Evolutionary conservation across 441 rosid species (phyloP).

Genomic region (Metrosideros polymorpha): DNA sequence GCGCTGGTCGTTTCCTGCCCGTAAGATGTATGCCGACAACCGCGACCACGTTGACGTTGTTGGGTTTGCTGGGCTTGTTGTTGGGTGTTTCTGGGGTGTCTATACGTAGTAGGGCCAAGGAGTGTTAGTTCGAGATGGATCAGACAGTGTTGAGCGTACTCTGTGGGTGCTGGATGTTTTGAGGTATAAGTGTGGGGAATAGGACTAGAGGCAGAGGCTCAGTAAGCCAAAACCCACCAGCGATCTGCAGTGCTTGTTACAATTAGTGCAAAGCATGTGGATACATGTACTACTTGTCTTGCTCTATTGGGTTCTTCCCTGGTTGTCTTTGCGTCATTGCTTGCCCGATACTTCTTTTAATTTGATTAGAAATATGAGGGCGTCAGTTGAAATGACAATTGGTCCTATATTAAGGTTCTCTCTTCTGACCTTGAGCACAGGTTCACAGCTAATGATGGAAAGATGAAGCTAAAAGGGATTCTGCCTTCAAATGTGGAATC

Average conservation of each 20-base stretch:
- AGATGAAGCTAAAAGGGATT: slow-evolving; percentile 47
- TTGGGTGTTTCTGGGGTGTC: too few relatives aligned
- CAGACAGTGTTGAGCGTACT: too few relatives aligned
- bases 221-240: not conserved
- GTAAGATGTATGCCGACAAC: too few relatives aligned
- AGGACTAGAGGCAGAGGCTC: not conserved
- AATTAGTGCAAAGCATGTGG: not conserved
- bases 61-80: too few relatives aligned
- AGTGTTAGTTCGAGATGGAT: too few relatives aligned
- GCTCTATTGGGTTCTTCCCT: not conserved
- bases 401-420: not conserved
- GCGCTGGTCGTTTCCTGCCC: too few relatives aligned
- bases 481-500: slow-evolving; percentile 50
- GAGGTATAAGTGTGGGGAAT: fast-evolving
- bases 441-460: slow-evolving; percentile 77
- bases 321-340: not conserved
- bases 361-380: not conserved
- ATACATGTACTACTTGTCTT: not conserved
- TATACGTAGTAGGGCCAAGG: too few relatives aligned
- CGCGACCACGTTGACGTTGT: too few relatives aligned
- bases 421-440: slow-evolving; percentile 17
- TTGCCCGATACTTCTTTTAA: not conserved
- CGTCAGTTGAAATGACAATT: not conserved
- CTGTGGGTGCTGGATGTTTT: not conserved
- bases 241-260: not conserved